Percentiles rank a stretch among this genome's conserved stretches.
Evolutionary conservation across 495 filamentous ascomycete genomes (phyloP).

Genomic region (Chlorociboria aeruginascens): DNA sequence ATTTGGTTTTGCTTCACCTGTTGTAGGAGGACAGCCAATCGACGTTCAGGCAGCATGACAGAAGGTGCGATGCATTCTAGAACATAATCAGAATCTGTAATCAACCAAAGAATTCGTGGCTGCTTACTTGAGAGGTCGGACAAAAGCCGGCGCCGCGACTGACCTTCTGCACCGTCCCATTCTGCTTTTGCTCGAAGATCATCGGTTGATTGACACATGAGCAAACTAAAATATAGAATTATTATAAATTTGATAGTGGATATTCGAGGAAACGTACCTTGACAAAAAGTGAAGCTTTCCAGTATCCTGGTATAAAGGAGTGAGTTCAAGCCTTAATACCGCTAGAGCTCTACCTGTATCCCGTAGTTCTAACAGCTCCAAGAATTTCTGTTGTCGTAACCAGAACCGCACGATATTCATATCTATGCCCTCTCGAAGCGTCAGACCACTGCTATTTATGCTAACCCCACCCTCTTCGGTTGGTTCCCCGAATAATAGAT

Average conservation of each 20-base stretch:
- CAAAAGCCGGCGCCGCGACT: constrained; percentile 65
- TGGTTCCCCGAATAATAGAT: constrained; percentile 54
- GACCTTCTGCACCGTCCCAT: constrained; percentile 77
- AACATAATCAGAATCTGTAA: neutral
- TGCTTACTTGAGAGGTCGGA: constrained; percentile 72
- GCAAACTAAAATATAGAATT: constrained; percentile 38
- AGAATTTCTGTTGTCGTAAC: constrained; percentile 85
- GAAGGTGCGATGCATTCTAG: constrained; percentile 84
- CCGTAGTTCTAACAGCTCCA: constrained; percentile 73
- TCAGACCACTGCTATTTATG: constrained; percentile 30
- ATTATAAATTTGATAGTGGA: neutral
- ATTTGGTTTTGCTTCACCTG: constrained; percentile 77
- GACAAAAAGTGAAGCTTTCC: constrained; percentile 70
- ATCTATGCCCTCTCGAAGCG: constrained; percentile 32
- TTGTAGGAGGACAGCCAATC: constrained; percentile 72
- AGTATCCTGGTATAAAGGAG: constrained; percentile 72
- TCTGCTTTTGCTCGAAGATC: constrained; percentile 69
- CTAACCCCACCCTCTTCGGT: constrained; percentile 39
- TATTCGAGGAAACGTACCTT: constrained; percentile 36
- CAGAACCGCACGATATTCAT: constrained; percentile 48
- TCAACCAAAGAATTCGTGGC: neutral
- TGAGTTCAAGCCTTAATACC: constrained; percentile 79
- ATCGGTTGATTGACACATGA: constrained; percentile 76
- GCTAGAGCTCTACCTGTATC: constrained; percentile 62
- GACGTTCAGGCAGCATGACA: constrained; percentile 96